Base-by-base conservation (phyloP, 495 filamentous ascomycete species). In the Aspergillus saccharolyticus region DNA sequence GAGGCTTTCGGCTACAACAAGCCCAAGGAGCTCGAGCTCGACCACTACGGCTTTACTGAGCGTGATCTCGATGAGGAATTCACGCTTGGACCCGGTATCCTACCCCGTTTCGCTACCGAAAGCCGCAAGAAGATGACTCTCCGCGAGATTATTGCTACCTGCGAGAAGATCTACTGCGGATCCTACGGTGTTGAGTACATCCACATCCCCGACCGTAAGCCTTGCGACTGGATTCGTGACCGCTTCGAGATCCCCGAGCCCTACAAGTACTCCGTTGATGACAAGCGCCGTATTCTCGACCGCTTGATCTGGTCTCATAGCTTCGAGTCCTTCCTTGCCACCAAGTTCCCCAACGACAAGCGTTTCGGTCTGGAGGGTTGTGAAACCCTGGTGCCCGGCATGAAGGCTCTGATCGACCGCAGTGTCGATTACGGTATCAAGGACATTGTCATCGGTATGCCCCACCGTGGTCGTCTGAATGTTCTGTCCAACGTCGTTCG, bases 341-440 rank as follows among this genome's bases (percentile, higher is more conserved):
- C 90, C 54, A 98, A 98, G 74, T 97, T 95, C 78, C 95, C 95
- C 67, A 98, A 98, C 75, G 94, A 98, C 80, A 98, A 98, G 83
- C 87, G 94, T 63, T 98, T 98, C 74, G 94, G 94, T 75, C 83
- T 98, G 17, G 94, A 98, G 75, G 94, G 94, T 64, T 96, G 91
- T 66, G 95, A 97, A 72, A 89, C 89, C 33, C 82, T 98, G 56
- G 94, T 98, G 18, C 94, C 94, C 25, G 94, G 94, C 74, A 98
- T 98, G 94, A 98, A 98, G 82, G 94, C 93, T 47, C 79, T 98
- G 53, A 98, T 98, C 52, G 94, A 98, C 72, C 87, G 94, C 63
- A 96, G 91, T 66, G 94, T 98, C 59, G 94, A 98, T 70, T 96
- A 96, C 63, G 94, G 94, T 56, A 86, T 98, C 63, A 97, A 97